These are phyloP conservation scores for Ceratocystis albifundus DNA, from an alignment of 2,329 filamentous ascomycete species.

Conservation along the genomic window DNA sequence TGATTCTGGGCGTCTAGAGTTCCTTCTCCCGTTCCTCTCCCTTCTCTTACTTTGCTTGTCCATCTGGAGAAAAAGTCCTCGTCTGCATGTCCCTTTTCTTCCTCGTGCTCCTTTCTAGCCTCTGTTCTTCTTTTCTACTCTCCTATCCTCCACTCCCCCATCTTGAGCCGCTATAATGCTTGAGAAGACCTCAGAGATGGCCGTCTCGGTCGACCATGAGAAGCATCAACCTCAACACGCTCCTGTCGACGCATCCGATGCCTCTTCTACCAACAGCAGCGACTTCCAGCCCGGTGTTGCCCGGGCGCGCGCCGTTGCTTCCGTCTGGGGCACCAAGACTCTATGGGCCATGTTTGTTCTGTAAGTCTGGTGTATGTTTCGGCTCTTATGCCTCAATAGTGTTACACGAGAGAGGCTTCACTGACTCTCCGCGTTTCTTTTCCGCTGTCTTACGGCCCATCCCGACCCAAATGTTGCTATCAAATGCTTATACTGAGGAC, in stretches of 20 bases:
- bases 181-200: background rate
- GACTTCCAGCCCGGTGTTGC: conserved; percentile 32
- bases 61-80: background rate
- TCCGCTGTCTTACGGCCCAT: background rate
- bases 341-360: conserved; percentile 33
- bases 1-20: background rate
- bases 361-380: conserved; percentile 27
- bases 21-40: background rate
- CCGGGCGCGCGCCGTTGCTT: conserved; percentile 33
- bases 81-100: background rate
- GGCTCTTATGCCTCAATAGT: background rate
- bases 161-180: background rate
- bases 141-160: background rate
- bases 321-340: conserved; percentile 32
- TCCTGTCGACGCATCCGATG: conserved; percentile 24
- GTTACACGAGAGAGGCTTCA: background rate
- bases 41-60: background rate
- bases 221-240: conserved; percentile 13
- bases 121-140: background rate
- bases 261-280: conserved; percentile 27
- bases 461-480: too few relatives aligned
- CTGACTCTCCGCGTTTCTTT: background rate
- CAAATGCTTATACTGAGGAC: too few relatives aligned
- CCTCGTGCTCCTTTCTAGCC: background rate
- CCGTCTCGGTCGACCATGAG: conserved; percentile 19